Evolutionary conservation across 345 rosid species (phyloP).

Genomic region (Salix purpurea): DNA sequence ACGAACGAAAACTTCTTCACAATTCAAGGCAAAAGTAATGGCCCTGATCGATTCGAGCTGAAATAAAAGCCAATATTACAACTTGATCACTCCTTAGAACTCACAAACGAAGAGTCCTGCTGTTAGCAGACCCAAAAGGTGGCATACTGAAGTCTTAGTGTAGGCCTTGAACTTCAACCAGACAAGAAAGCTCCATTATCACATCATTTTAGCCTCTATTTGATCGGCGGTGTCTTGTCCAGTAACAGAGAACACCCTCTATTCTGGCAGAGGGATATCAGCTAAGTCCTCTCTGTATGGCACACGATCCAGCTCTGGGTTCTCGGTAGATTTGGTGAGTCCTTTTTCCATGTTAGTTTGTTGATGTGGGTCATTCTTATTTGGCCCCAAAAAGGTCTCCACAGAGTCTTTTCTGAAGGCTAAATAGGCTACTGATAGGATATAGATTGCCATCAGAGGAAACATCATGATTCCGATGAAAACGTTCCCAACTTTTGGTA

Average conservation of each 20-base stretch:
- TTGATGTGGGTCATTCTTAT: conserved; percentile 13
- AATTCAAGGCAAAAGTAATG: background rate
- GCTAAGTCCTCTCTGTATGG: conserved; percentile 54
- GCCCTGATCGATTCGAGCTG: background rate
- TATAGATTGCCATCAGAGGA: conserved; percentile 48
- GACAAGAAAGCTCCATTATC: background rate
- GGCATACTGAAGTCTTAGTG: background rate
- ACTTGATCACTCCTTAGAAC: background rate
- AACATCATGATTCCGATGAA: conserved; percentile 49
- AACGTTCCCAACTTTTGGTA: conserved; percentile 38
- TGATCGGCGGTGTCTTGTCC: background rate
- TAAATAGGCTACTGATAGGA: conserved; percentile 41
- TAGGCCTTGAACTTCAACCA: background rate
- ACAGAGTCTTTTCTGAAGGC: conserved; percentile 44
- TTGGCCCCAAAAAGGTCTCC: conserved; percentile 35
- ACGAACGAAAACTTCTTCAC: no score
- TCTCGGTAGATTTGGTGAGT: background rate
- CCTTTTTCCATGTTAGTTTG: conserved; percentile 31
- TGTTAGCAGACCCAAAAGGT: background rate
- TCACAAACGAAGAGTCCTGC: background rate
- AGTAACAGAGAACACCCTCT: background rate
- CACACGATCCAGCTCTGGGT: background rate
- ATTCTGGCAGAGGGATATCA: conserved; percentile 35
- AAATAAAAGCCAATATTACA: background rate
- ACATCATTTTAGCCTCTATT: background rate